Evolutionary conservation across 305 asterid genomes (phyloP), one percentile per base, ranked within the genome.

Genomic region (Fraxinus velutina): DNA sequence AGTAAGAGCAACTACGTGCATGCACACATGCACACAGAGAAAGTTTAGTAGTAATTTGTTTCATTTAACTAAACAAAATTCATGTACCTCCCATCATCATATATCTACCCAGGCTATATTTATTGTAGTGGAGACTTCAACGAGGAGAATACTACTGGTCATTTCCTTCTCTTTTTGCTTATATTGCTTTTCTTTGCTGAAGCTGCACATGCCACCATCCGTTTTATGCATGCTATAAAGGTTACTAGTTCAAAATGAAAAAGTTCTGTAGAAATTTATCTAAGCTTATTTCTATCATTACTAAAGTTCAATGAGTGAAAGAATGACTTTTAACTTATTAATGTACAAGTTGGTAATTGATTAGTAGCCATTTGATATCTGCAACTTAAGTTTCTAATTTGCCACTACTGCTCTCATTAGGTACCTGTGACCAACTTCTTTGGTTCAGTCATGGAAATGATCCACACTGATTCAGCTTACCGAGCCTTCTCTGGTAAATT

Each of bases 371-470:
- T 66, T 21, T 42, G 50, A 42, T 42, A 42, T 42, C 50, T 42
- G 50, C 50, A 42, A 42, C 50, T 42, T 42, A 82, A 33, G 60
- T 42, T 82, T 76, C 39, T 66, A 12, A 33, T 76, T 32, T 81
- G 60, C 39, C 36, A 60, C 80, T 66, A 76, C 62, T 83, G 71
- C 62, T 64, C 75, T 80, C 76, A 30, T 78, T 83, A 96, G 99
- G 99, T 96, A 64, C 97, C 98, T 0, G 97, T 96, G 84, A 92
- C 98, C 84, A 94, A 94, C 90, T 93, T 94, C 90, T 96, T 94
- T 80, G 98, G 98, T 82, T 96, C 98, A 44, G 97, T 96, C 83
- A 94, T 94, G 99, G 97, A 96, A 89, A 96, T 93, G 5, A 89
- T 96, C 89, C 95, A 89, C 84, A 94, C 98, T 0, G 97, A 91